phyloP scores from a whole-genome alignment of 768 basidiomycete species.

The Porpolomopsis calyptriformis region DNA sequence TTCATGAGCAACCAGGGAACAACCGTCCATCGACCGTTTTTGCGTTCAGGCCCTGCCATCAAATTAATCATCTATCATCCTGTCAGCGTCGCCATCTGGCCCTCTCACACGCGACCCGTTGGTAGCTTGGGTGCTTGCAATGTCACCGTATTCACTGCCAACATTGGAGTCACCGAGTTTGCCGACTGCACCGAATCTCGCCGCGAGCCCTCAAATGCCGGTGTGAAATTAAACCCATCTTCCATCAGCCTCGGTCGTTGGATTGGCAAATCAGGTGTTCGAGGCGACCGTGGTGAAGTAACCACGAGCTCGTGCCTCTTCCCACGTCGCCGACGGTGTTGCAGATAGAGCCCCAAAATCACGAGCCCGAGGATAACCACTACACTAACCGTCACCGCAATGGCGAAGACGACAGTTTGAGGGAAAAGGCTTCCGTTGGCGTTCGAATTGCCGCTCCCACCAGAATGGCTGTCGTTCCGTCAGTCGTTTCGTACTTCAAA shows the following conservation, averaged over 20 bases:
- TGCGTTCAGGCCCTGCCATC: background rate
- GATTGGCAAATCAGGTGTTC: conserved; percentile 16
- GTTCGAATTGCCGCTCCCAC: too few relatives aligned
- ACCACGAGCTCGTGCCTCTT: background rate
- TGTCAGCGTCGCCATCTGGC: background rate
- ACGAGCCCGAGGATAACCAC: background rate
- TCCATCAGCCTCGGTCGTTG: conserved; percentile 12
- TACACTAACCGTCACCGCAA: conserved; percentile 1
- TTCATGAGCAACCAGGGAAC: too few relatives aligned
- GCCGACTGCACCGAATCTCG: background rate
- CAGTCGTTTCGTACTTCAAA: too few relatives aligned
- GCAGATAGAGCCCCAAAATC: background rate
- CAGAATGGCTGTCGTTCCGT: too few relatives aligned
- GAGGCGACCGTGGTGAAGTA: conserved; percentile 7
- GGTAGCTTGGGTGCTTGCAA: too few relatives aligned
- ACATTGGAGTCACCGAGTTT: background rate
- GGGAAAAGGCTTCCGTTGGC: too few relatives aligned
- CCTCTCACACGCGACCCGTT: too few relatives aligned
- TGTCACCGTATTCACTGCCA: too few relatives aligned
- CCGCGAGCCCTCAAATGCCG: background rate
- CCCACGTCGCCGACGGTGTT: conserved; percentile 5
- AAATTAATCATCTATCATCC: background rate
- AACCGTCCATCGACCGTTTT: too few relatives aligned
- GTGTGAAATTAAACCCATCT: background rate
- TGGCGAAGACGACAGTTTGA: too few relatives aligned